Evolutionary conservation across 768 basidiomycete species (phyloP), one percentile per base, ranked within the genome.

Genomic region (Favolaschia claudopus): DNA sequence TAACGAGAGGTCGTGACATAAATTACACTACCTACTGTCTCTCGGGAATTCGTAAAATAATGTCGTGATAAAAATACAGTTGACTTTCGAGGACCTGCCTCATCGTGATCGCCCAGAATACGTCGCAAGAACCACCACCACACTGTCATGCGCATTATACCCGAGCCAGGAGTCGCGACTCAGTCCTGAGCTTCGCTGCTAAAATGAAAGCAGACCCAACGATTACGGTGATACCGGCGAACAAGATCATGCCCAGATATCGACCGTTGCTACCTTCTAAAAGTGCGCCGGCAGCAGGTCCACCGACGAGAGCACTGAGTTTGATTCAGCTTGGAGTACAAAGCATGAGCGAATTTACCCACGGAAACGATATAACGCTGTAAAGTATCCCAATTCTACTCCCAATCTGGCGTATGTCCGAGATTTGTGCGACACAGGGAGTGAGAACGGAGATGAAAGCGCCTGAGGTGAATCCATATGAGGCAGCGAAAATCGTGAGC

Each of bases 381-480:
- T 89, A 91, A 37, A 90, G 67, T 58, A 85, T 74, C 19, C 89
- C 89, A 38, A 91, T 84, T 42, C 87, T 78, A 22, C 79, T 79
- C 4, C 89, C 89, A 44, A 89, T 83, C 66, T 84, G 81, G 8
- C 75, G 66, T 20, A 82, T 73, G 34, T 88, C 79, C 31, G 87
- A 87, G 49, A 90, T 87, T 65, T 87, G 85, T 20, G 81, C 86
- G 22, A 91, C 80, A 64, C 88, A 89, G 0, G 89, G 88, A 12
- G 83, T 86, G 60, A 91, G 72, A 36, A 90, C 79, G 33, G 87
- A 84, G 43, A 89, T 85, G 72, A 90, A 86, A 10, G 87, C 85
- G 5, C 89, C 89, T 0, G 85, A 87, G 46, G 83, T 77, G 75
- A 90, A 82, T 0, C 89, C 89, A 65, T 86, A 91, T 0, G 81